A percentile compares a stretch with the other conserved stretches of the same genome.
These are phyloP conservation scores for Phallus indusiatus DNA, from an alignment of 768 basidiomycete genomes.

Conservation along the genomic window DNA sequence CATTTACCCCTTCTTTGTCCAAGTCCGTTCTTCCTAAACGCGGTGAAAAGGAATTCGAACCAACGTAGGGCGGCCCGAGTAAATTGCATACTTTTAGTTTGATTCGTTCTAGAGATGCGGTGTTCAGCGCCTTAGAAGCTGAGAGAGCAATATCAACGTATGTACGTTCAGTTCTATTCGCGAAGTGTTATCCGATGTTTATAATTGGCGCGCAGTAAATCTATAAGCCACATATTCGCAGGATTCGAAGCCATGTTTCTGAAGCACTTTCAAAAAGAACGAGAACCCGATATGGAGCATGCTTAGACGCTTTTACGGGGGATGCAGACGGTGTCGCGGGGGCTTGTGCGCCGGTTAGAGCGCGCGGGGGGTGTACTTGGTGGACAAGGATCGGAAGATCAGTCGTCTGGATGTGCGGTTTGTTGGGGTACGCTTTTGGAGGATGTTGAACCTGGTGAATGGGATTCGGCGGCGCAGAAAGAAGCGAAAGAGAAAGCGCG, in stretches of 20 bases:
- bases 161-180: conserved; percentile 14
- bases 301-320: conserved; percentile 55
- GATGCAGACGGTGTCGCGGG: conserved; percentile 56
- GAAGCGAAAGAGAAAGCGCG: conserved; percentile 18
- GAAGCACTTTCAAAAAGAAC: conserved; percentile 23
- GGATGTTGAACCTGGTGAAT: conserved; percentile 8
- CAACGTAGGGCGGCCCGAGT: conserved; percentile 38
- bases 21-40: conserved; percentile 55
- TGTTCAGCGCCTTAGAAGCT: conserved; percentile 74
- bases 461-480: conserved; percentile 27
- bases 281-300: conserved; percentile 53
- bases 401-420: conserved; percentile 50
- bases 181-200: conserved; percentile 2
- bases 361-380: conserved; percentile 32
- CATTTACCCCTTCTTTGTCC: background rate
- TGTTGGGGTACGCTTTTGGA: conserved; percentile 66
- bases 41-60: conserved; percentile 98
- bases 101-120: conserved; percentile 69
- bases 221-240: conserved; percentile 74
- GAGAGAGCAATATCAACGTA: conserved; percentile 71
- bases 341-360: conserved; percentile 57
- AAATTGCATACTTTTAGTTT: conserved; percentile 75
- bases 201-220: conserved; percentile 42
- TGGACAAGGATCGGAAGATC: conserved; percentile 23
- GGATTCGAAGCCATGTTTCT: conserved; percentile 40